Evolutionary conservation across 2,329 filamentous ascomycete genomes (phyloP).

Genomic region (Claviceps sp.): DNA sequence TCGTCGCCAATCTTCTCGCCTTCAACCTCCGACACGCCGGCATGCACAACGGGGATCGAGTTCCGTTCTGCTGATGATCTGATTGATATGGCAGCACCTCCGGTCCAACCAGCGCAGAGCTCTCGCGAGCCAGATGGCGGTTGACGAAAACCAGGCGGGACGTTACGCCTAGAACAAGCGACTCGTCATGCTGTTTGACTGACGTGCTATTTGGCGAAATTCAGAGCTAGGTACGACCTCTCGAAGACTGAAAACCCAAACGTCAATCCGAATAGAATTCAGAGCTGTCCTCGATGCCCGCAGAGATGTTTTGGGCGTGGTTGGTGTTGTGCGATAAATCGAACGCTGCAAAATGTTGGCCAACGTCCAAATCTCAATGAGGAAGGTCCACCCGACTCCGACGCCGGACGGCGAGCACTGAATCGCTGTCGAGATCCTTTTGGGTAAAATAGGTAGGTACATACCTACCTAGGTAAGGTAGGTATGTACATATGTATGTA

Average conservation of each 20-base stretch:
- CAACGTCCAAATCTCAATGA: too few species aligned
- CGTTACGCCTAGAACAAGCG: conserved; percentile 74
- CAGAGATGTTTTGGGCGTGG: conserved; percentile 17
- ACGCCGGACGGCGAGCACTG: too few species aligned
- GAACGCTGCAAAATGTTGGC: conserved; percentile 45
- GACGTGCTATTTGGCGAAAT: conserved; percentile 41
- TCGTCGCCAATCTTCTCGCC: conserved; percentile 68
- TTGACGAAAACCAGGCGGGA: conserved; percentile 85
- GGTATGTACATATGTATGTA: conserved; percentile 21
- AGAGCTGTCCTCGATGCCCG: conserved; percentile 22
- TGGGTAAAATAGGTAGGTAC: too few species aligned
- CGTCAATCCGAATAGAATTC: conserved; percentile 43
- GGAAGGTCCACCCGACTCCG: too few species aligned
- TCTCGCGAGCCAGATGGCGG: conserved; percentile 80
- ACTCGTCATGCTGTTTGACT: conserved; percentile 55
- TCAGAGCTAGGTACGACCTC: too few species aligned
- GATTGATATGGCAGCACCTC: conserved; percentile 77
- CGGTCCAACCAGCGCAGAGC: conserved; percentile 63
- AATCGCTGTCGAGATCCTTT: too few species aligned
- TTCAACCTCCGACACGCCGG: conserved; percentile 52
- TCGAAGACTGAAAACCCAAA: conserved; percentile 50
- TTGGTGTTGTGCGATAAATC: conserved; percentile 12
- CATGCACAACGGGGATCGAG: conserved; percentile 59
- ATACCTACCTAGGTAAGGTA: too few species aligned
- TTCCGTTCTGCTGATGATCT: conserved; percentile 61